Evolutionary conservation across 345 rosid species (phyloP).

Genomic region (Eucalyptus paniculata): DNA sequence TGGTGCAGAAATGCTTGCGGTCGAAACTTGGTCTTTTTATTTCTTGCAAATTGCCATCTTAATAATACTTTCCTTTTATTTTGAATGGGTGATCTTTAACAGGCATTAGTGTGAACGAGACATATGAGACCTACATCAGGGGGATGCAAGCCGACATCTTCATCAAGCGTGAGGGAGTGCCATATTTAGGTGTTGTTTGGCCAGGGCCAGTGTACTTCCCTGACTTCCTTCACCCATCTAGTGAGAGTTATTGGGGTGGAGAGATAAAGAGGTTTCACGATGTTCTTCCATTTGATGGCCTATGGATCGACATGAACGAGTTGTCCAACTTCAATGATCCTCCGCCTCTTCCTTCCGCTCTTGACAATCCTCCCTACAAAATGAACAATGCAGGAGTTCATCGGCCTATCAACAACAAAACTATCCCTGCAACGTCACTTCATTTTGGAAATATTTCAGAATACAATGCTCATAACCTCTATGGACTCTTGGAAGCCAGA

Average conservation of each 20-base stretch:
- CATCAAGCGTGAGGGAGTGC: conserved; percentile 38
- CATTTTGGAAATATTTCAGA: conserved; percentile 49
- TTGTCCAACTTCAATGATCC: conserved; percentile 44
- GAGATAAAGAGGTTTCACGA: conserved; percentile 48
- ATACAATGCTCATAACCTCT: conserved; percentile 61
- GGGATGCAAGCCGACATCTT: conserved; percentile 49
- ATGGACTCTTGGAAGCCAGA: conserved; percentile 51
- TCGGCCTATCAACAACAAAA: conserved; percentile 17
- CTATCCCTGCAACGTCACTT: conserved; percentile 41
- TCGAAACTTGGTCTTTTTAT: neutral
- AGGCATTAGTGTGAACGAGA: conserved; percentile 43
- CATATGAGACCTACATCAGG: conserved; percentile 43
- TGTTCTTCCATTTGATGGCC: conserved; percentile 42
- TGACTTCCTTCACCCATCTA: conserved; percentile 44
- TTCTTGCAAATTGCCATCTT: neutral
- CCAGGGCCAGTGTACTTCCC: conserved; percentile 62
- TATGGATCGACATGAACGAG: conserved; percentile 86
- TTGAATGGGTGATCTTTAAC: neutral
- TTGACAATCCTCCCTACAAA: conserved; percentile 60
- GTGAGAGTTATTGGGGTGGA: conserved; percentile 29
- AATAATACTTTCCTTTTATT: neutral
- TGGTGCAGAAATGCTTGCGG: neutral
- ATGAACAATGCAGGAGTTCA: conserved; percentile 35
- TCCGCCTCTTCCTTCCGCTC: conserved; percentile 15
- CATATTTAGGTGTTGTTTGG: conserved; percentile 63